Conservation (phyloP, 2,329 filamentous ascomycete species). For the Aspergillus persii region DNA sequence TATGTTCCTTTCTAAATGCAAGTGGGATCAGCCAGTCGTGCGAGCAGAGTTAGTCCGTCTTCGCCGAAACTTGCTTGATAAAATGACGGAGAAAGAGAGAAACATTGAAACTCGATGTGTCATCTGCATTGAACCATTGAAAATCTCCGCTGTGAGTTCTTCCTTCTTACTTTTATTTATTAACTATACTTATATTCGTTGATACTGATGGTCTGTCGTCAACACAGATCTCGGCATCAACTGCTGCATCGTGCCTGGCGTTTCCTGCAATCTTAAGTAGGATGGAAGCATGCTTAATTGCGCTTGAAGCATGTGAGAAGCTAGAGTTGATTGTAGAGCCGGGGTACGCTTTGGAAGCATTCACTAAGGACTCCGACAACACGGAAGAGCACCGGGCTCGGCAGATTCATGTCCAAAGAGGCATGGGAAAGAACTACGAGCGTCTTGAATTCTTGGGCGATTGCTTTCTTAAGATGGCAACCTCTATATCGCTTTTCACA, state of each 20-base stretch:
- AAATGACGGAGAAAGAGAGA: conserved; percentile 52
- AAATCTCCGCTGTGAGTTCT: conserved; percentile 68
- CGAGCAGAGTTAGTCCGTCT: conserved; percentile 70
- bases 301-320: conserved; percentile 67
- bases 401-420: conserved; percentile 71
- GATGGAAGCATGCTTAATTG: conserved; percentile 77
- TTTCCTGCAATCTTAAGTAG: conserved; percentile 84
- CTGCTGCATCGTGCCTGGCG: conserved; percentile 71
- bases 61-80: conserved; percentile 80
- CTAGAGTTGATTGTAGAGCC: conserved; percentile 65
- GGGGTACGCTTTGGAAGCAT: conserved; percentile 74
- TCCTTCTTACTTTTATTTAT: background rate
- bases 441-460: conserved; percentile 91
- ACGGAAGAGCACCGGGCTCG: conserved; percentile 68
- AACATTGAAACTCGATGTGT: conserved; percentile 56
- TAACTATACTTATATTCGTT: background rate
- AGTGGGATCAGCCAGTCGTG: conserved; percentile 75
- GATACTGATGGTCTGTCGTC: conserved; percentile 16
- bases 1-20: conserved; percentile 50
- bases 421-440: conserved; percentile 95
- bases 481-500: conserved; percentile 81
- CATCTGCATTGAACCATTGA: conserved; percentile 73
- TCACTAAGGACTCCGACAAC: conserved; percentile 91
- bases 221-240: conserved; percentile 62
- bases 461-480: conserved; percentile 92